Evolutionary conservation across 176 grass and related monocot genomes (phyloP).

Genomic region (Elymus sibiricus): DNA sequence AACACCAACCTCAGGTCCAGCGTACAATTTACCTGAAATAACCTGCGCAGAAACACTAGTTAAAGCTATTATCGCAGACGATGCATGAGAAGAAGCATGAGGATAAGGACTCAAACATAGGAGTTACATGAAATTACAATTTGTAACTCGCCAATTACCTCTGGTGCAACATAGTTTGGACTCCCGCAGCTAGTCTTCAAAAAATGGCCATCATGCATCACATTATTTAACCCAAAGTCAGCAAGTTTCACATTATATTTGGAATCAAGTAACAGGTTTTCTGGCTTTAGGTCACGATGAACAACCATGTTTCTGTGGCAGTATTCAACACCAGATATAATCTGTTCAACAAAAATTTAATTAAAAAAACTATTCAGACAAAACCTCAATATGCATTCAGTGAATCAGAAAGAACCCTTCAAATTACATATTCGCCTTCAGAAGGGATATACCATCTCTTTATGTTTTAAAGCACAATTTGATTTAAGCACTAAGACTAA

Average conservation of each 20-base stretch:
- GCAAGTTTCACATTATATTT: constrained; percentile 93
- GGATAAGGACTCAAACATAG: constrained; percentile 14
- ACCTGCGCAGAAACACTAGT: constrained; percentile 43
- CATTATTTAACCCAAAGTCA: constrained; percentile 94
- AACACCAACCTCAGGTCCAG: constrained; percentile 93
- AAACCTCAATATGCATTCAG: background rate
- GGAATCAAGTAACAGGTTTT: constrained; percentile 92
- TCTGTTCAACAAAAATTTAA: constrained; percentile 37
- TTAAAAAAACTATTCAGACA: background rate
- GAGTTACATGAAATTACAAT: too few species aligned
- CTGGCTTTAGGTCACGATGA: constrained; percentile 87
- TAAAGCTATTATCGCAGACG: constrained; percentile 6
- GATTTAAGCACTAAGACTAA: background rate
- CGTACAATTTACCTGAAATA: constrained; percentile 84
- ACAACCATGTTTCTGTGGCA: constrained; percentile 97
- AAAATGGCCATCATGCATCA: constrained; percentile 97
- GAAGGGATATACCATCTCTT: background rate
- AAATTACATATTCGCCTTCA: background rate
- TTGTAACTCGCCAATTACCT: too few species aligned
- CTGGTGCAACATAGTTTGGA: constrained; percentile 91
- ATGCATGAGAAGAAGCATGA: background rate
- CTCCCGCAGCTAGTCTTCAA: constrained; percentile 95
- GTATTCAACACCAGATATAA: constrained; percentile 91
- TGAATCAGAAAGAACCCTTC: background rate
- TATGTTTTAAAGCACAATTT: background rate